These are phyloP conservation scores for Penicillium sp. DNA, from an alignment of 2,329 filamentous ascomycete genomes.

Conservation along the genomic window DNA sequence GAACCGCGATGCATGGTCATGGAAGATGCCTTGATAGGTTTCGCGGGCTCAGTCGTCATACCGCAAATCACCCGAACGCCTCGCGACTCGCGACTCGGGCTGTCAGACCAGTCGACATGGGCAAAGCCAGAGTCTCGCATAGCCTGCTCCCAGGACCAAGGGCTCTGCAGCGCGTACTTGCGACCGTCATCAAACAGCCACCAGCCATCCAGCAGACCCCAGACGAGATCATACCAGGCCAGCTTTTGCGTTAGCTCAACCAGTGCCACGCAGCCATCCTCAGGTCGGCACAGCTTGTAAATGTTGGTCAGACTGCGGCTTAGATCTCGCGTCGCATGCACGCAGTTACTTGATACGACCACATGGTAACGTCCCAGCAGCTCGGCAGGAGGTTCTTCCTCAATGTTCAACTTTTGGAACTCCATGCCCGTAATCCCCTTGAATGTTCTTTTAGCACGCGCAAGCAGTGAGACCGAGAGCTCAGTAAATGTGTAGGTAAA, in stretches of 20 bases:
- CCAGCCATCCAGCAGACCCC: constrained; percentile 39
- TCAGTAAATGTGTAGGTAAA: constrained; percentile 42
- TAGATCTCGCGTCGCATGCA: constrained; percentile 31
- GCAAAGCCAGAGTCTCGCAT: constrained; percentile 12
- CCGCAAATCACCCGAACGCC: constrained; percentile 10
- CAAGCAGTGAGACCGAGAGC: constrained; percentile 34
- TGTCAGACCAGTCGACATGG: constrained; percentile 11
- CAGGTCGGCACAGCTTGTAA: constrained; percentile 19
- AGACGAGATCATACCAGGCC: constrained; percentile 34
- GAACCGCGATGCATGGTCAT: no score
- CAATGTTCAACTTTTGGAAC: constrained; percentile 34
- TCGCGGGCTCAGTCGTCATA: no score
- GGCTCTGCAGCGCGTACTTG: constrained; percentile 18
- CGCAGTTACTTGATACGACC: constrained; percentile 30
- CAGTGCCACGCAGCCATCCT: constrained; percentile 27
- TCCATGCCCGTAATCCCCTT: constrained; percentile 30
- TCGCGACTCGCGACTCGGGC: constrained; percentile 1
- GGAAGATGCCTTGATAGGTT: no score
- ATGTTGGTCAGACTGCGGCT: constrained; percentile 16
- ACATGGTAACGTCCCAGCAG: constrained; percentile 22
- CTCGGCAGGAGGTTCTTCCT: constrained; percentile 22
- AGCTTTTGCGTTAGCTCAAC: constrained; percentile 30
- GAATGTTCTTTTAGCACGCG: constrained; percentile 29
- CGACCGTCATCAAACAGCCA: constrained; percentile 36
- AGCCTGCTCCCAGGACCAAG: constrained; percentile 21